phyloP scores from a whole-genome alignment of 257 asterid species.

The Rauvolfia tetraphylla region DNA sequence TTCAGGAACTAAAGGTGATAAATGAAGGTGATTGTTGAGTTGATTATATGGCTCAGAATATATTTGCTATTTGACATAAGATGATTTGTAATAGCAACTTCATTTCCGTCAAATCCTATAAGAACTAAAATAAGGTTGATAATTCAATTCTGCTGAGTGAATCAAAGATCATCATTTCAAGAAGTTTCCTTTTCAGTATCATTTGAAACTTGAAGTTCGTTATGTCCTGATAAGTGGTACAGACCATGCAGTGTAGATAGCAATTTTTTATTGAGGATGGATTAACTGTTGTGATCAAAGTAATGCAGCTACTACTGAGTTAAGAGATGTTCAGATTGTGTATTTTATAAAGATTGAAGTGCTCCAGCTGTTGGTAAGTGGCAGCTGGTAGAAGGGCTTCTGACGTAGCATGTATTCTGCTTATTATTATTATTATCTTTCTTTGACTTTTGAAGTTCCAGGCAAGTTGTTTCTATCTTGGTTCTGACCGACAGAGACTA shows the following conservation, averaged over 20 bases:
- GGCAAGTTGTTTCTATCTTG: not conserved
- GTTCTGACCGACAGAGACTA: not conserved
- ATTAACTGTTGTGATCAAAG: not conserved
- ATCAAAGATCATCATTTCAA: not conserved
- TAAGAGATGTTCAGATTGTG: not conserved
- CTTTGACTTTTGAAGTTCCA: not conserved
- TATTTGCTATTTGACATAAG: not conserved
- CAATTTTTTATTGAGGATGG: not conserved
- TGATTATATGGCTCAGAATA: not conserved
- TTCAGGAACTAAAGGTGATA: not conserved
- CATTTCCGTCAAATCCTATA: not conserved
- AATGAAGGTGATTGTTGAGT: not conserved
- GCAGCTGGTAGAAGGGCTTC: not conserved
- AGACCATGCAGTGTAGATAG: not conserved
- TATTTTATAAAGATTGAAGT: not conserved
- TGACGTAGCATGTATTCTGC: not conserved
- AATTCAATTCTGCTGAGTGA: not conserved
- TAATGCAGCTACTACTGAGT: not conserved
- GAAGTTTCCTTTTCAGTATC: not conserved
- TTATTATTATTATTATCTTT: not conserved
- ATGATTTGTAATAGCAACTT: not conserved
- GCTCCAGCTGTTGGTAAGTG: not conserved
- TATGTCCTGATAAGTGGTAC: not conserved
- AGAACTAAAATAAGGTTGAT: not conserved
- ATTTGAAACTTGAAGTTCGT: not conserved